Conservation (phyloP, 352 stramenopile genomes). For the Saprolegnia parasitica region DNA sequence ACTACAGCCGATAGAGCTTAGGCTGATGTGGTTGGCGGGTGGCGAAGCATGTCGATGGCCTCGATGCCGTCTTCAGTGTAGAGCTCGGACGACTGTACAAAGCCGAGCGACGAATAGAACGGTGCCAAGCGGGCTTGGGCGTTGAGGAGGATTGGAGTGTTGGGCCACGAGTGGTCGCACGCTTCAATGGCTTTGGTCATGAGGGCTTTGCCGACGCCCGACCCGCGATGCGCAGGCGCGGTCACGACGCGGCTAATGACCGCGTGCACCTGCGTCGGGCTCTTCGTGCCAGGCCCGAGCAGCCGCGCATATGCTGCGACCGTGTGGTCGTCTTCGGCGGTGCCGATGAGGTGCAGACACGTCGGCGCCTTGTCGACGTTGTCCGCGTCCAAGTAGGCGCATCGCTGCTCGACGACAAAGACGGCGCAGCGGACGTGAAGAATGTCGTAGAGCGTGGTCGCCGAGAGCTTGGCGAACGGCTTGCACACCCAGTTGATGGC, state of each 20-base stretch:
- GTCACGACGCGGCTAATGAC: constrained; percentile 26
- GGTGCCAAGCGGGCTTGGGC: constrained; percentile 1
- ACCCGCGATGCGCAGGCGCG: background rate
- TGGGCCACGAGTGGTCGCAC: constrained; percentile 13
- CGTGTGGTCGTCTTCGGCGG: background rate
- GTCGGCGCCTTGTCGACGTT: constrained; percentile 6
- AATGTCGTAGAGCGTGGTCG: constrained; percentile 15
- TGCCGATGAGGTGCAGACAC: constrained; percentile 12
- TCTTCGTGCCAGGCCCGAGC: constrained; percentile 3
- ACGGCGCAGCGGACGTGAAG: constrained; percentile 20
- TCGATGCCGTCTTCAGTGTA: constrained; percentile 13
- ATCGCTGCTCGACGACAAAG: constrained; percentile 25
- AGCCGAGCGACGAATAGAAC: constrained; percentile 17
- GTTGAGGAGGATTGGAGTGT: no score
- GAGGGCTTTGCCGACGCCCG: constrained; percentile 4
- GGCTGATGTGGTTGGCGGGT: background rate
- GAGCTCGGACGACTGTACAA: background rate
- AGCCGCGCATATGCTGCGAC: constrained; percentile 19
- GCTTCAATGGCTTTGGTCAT: constrained; percentile 17
- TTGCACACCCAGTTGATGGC: constrained; percentile 12
- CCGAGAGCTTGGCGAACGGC: constrained; percentile 10
- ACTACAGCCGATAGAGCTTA: background rate
- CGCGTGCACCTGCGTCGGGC: constrained; percentile 5
- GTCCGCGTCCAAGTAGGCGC: constrained; percentile 20
- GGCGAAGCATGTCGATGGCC: constrained; percentile 10